Evolutionary conservation across 306 rosid genomes (phyloP).

Genomic region (Echinosophora koreensis): DNA sequence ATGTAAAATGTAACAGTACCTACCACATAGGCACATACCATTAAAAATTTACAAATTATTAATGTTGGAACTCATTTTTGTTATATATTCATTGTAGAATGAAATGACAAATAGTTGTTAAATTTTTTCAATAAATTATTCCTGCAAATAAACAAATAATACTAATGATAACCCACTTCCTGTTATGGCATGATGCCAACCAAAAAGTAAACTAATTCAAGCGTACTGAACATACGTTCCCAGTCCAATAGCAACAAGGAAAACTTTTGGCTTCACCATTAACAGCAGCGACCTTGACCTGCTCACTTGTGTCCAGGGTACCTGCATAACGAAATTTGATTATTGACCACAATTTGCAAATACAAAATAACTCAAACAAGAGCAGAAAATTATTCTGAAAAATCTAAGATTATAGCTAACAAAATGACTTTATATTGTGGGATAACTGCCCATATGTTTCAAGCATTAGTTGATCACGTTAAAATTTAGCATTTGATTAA

Average conservation of each 20-base stretch:
- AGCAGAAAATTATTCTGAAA: conserved; percentile 21
- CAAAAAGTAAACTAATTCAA: conserved; percentile 34
- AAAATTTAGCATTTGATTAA: conserved; percentile 14
- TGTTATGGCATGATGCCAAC: conserved; percentile 14
- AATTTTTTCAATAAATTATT: neutral
- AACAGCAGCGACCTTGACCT: conserved; percentile 80
- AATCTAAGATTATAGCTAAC: conserved; percentile 12
- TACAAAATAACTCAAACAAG: conserved; percentile 9
- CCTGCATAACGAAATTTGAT: conserved; percentile 61
- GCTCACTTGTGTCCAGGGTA: conserved; percentile 98
- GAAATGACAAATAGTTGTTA: neutral
- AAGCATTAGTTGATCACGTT: conserved; percentile 3
- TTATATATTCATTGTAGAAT: conserved; percentile 20
- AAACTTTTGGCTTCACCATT: conserved; percentile 81
- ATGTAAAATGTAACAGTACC: conserved; percentile 23
- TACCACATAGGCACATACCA: neutral
- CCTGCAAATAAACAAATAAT: conserved; percentile 26
- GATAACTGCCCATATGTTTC: neutral
- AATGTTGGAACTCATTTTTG: conserved; percentile 4
- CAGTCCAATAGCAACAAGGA: conserved; percentile 88
- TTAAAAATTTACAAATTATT: conserved; percentile 32
- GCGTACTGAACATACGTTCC: conserved; percentile 68
- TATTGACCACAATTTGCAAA: conserved; percentile 37
- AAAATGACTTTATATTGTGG: neutral
- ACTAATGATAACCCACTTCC: conserved; percentile 16